Evolutionary conservation across 2,329 filamentous ascomycete species (phyloP).

Genomic region (Phaeophleospora eucalypticola): DNA sequence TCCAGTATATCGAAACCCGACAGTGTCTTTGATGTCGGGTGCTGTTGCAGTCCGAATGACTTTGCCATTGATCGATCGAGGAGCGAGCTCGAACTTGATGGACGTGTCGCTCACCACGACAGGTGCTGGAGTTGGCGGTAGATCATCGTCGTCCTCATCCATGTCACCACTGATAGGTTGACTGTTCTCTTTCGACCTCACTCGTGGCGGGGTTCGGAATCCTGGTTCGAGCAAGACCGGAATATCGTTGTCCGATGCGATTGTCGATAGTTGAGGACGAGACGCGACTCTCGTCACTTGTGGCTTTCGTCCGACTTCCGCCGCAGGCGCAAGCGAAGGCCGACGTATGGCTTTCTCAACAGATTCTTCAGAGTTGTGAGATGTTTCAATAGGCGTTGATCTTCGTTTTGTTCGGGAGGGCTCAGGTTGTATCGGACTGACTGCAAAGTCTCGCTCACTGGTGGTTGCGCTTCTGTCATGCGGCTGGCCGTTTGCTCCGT

Average conservation of each 20-base stretch:
- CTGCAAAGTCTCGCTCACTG: conserved; percentile 20
- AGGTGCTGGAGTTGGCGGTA: not conserved
- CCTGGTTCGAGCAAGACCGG: conserved; percentile 6
- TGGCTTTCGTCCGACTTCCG: conserved; percentile 1
- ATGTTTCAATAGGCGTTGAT: conserved; percentile 15
- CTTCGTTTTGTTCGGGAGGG: conserved; percentile 7
- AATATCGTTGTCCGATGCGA: conserved; percentile 22
- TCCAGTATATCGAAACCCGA: not conserved
- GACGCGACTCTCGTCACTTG: conserved; percentile 10
- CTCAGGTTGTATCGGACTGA: conserved; percentile 7
- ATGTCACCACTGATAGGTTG: not conserved
- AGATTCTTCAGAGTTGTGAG: conserved; percentile 16
- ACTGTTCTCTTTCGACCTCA: conserved; percentile 18
- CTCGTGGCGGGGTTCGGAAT: not conserved
- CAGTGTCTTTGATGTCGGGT: not conserved
- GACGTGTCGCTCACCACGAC: not conserved
- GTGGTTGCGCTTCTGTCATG: conserved; percentile 25
- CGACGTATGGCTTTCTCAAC: conserved; percentile 14
- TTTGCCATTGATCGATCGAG: conserved; percentile 5
- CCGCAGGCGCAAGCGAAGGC: conserved; percentile 12
- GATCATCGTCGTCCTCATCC: not conserved
- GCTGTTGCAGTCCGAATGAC: conserved; percentile 7
- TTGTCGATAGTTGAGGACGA: conserved; percentile 25
- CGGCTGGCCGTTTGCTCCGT: conserved; percentile 27
- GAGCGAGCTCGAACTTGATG: conserved; percentile 1